Evolutionary conservation across 1,284 basidiomycete genomes (phyloP), one percentile per base, ranked within the genome.

Genomic region (Prillingera fragicola): DNA sequence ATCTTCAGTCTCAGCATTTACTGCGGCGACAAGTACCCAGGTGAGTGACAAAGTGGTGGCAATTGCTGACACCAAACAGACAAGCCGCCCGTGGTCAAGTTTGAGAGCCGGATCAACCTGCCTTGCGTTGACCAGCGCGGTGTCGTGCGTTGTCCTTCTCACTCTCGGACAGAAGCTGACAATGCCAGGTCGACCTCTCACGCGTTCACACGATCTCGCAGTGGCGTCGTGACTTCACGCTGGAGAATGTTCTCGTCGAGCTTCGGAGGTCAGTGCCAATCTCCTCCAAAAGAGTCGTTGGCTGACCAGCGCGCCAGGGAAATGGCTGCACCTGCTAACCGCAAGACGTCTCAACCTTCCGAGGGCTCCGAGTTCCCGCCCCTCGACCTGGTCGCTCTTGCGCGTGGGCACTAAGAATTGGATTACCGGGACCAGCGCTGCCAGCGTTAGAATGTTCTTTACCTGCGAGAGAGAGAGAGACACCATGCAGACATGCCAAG

Each of bases 1-100:
- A 98, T 98, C 74, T 98, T 97, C 79, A 87, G 83, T 48, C 80
- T 98, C 60, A 87, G 85, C 76, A 92, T 98, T 67, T 76, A 78
- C 62, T 97, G 94, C 66, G 87, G 83, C 27, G 75, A 81, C 7
- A 57, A 69, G 5, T 98, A 98, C 70, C 94, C 95, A 7, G 87
- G 92, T 57, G 52, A 54, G 15, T 85, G 82, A 4, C 24, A 6
- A 14, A 12, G 17, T 4, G 9, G 13, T 1, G 23, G 2, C n/a
- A n/a, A 28, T n/a, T n/a, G 27, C 44, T 45, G 13, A 47, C 41
- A 29, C 19, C 22, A 12, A 25, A 4, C 40, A 69, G 69, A 72
- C 40, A 32, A 54, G 7, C 67, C 69, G 14, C 70, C 70, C 38
- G 41, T 72, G 22, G 69, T 72, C 59, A 70, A 69, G 51, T 98